Percentiles rank a stretch among this genome's conserved stretches.
Evolutionary conservation across 495 filamentous ascomycete species (phyloP).

Genomic region (Hyphodiscus hymeniophilus): DNA sequence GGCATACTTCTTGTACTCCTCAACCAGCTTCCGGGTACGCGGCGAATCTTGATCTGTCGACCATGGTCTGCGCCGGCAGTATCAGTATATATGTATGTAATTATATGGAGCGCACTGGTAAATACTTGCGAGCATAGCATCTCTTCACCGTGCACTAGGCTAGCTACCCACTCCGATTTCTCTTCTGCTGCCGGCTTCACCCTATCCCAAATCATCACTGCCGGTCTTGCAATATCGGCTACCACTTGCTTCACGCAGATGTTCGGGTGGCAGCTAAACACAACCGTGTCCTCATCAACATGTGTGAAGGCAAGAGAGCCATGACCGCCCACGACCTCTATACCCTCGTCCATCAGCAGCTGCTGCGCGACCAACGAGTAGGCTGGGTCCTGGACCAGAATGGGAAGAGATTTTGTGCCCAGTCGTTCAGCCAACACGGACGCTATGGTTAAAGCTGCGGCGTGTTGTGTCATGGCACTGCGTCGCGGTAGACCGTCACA

Average conservation of each 20-base stretch:
- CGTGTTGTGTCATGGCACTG: not conserved
- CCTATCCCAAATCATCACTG: constrained; percentile 29
- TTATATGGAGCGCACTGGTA: too few relatives aligned
- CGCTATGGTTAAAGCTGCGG: not conserved
- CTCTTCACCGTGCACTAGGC: too few relatives aligned
- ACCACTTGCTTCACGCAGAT: constrained; percentile 30
- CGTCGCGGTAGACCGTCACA: too few relatives aligned
- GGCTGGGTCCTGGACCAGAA: not conserved
- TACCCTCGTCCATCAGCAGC: too few relatives aligned
- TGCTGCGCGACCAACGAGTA: not conserved
- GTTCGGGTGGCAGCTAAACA: constrained; percentile 26
- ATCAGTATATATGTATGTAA: too few relatives aligned
- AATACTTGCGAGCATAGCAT: too few relatives aligned
- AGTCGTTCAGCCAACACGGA: not conserved
- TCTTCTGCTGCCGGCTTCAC: constrained; percentile 16
- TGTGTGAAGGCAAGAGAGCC: not conserved
- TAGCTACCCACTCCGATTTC: not conserved
- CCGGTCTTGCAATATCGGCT: constrained; percentile 27
- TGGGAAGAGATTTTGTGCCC: not conserved
- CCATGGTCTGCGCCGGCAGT: not conserved
- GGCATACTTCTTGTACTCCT: not conserved
- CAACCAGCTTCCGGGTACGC: not conserved
- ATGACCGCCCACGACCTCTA: not conserved
- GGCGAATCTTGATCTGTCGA: not conserved
- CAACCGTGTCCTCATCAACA: not conserved